Evolutionary conservation across 495 filamentous ascomycete genomes (phyloP), one percentile per base, ranked within the genome.

Genomic region (Aspergillus saccharolyticus): DNA sequence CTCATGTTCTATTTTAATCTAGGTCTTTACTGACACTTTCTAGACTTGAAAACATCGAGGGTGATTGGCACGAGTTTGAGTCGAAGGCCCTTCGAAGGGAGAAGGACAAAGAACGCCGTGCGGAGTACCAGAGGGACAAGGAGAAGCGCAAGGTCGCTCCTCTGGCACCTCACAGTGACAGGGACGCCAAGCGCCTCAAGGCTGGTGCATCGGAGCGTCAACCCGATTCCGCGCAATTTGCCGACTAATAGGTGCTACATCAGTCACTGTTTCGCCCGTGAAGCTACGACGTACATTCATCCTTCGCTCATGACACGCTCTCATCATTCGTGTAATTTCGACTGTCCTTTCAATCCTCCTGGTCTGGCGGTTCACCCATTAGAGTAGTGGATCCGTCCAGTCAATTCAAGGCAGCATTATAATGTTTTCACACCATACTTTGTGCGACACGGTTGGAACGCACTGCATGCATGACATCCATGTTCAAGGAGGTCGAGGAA

Each of bases 41-140:
- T 49, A 95, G 90, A 63, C 79, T 99, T 55, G 83, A 87, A 58
- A 80, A 89, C 59, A 80, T 97, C 20, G 83, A 91, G 66, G 95
- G 95, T 43, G 95, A 99, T 62, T 99, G 95, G 95, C 95, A 99
- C 63, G 95, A 99, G 66, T 96, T 97, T 67, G 95, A 99, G 77
- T 95, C 89, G 20, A 99, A 99, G 77, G 91, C 92, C 18, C 79
- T 95, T 16, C 84, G 95, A 43, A 93, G 92, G 62, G 92, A 96
- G 68, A 91, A 88, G 63, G 92, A 96, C 68, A 85, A 85, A 67
- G 91, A 96, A 65, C 79, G 82, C 24, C 83, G 86, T 15, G 77
- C 72, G 1, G 78, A 81, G 51, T 72, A 80, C 43, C 75, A 83
- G 52, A 76, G 71, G 58, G 78, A 80, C 61, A 85, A 73, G 63